Base-by-base conservation (phyloP, 2,329 filamentous ascomycete species). In the Colletotrichum euphorbiae region DNA sequence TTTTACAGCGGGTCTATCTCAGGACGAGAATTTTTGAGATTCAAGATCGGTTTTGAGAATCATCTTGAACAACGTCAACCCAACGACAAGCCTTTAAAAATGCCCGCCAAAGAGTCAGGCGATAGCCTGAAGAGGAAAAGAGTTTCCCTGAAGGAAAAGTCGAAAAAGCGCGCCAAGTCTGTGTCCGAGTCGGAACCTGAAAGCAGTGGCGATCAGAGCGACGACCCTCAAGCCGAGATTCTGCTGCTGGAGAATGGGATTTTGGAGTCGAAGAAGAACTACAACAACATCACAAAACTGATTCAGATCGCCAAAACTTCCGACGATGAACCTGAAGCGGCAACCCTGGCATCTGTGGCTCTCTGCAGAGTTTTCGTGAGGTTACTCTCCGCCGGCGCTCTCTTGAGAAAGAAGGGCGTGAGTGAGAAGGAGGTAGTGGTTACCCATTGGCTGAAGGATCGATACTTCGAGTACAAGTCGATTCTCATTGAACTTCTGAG, bases 341-440 rank as follows among this genome's bases (percentile, higher is more conserved):
- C 87, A 11, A 82, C 93, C 52, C 81, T 92, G 38, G 92, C 94
- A 0, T 88, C 91, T 0, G 90, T 98, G 19, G 91, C 94, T 2
- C 84, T 98, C 54, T 97, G 94, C 78, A 88, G 94, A 73, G 89
- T 97, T 40, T 98, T 98, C 77, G 88, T 94, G 76, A 89, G 93
- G 69, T 82, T 98, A 67, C 87, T 97, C 70, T 91, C 91, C 1
- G 87, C 89, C 48, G 93, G 94, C 52, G 87, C 85, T 69, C 81
- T 98, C 75, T 83, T 85, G 21, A 87, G 88, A 77, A 89, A 86
- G 73, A 90, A 88, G 73, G 86, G 84, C 24, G 84, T 88, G 62
- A 87, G 89, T 11, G 91, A 94, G 70, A 92, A 93, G 74, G 93
- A 97, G 70, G 80, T 83, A 6, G 88, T 93, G 11, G 89, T 97